phyloP scores from a whole-genome alignment of 1,284 basidiomycete genomes.

The Cryptococcus sp. region DNA sequence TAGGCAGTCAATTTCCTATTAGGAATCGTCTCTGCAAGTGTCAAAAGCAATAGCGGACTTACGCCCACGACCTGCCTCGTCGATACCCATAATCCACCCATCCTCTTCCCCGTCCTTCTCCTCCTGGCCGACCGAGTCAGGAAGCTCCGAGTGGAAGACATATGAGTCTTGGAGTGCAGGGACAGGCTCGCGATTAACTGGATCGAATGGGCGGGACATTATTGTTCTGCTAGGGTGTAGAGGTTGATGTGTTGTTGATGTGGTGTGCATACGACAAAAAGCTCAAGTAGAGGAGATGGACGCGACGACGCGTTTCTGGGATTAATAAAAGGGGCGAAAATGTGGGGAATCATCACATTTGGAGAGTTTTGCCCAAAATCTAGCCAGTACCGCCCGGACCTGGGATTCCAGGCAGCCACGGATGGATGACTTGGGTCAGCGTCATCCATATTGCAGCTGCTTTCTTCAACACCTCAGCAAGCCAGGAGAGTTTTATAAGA shows the following conservation, averaged over 20 bases:
- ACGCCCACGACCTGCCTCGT: slow-evolving; percentile 91
- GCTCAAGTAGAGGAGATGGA: background rate
- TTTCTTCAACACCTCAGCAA: no score
- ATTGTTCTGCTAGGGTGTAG: background rate
- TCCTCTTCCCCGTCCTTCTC: slow-evolving; percentile 56
- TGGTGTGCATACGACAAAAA: background rate
- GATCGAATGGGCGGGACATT: slow-evolving; percentile 30
- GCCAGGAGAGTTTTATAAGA: no score
- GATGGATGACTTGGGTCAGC: no score
- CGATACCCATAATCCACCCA: slow-evolving; percentile 77
- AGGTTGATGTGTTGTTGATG: background rate
- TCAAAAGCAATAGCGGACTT: slow-evolving; percentile 19
- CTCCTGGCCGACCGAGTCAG: slow-evolving; percentile 45
- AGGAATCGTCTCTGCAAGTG: background rate
- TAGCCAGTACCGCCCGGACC: no score
- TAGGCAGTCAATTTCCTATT: background rate
- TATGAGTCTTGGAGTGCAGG: slow-evolving; percentile 68
- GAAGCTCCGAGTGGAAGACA: slow-evolving; percentile 76
- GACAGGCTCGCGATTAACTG: slow-evolving; percentile 55
- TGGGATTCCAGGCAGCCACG: no score
- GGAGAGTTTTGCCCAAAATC: no score
- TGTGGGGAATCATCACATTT: no score
- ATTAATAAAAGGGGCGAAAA: no score
- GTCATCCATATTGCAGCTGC: no score
- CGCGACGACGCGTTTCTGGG: background rate